Evolutionary conservation across 768 basidiomycete genomes (phyloP).

Genomic region (Obba rivulosa): DNA sequence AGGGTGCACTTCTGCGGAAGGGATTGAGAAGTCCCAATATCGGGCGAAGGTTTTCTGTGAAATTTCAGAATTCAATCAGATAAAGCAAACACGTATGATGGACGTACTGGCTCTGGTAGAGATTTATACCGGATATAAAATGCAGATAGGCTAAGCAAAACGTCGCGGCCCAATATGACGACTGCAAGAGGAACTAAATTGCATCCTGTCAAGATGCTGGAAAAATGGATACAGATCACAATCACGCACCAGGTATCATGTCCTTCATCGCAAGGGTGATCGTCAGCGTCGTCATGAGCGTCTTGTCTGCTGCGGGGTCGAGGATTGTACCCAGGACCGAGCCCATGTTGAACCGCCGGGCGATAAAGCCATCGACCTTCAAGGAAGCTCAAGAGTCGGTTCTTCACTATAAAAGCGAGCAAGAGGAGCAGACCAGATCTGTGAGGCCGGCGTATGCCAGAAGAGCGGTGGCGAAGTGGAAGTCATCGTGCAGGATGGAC

Average conservation of each 20-base stretch:
- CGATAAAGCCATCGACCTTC: slow-evolving; percentile 89
- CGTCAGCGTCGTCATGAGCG: slow-evolving; percentile 90
- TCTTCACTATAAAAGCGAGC: slow-evolving; percentile 5
- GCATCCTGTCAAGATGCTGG: background rate
- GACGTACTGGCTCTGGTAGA: slow-evolving; percentile 76
- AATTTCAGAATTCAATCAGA: background rate
- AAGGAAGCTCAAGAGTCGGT: slow-evolving; percentile 5
- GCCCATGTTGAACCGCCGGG: slow-evolving; percentile 79
- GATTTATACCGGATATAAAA: slow-evolving; percentile 93
- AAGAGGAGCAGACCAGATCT: slow-evolving; percentile 63
- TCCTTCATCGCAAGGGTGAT: slow-evolving; percentile 79
- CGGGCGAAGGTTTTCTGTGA: slow-evolving; percentile 84
- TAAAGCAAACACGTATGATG: background rate
- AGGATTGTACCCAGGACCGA: slow-evolving; percentile 94
- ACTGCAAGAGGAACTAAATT: slow-evolving; percentile 73
- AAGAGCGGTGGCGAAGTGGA: slow-evolving; percentile 72
- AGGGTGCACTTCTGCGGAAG: slow-evolving; percentile 91
- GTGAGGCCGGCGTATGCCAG: slow-evolving; percentile 90
- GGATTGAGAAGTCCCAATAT: slow-evolving; percentile 96
- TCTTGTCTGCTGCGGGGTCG: slow-evolving; percentile 97
- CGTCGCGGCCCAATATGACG: slow-evolving; percentile 86
- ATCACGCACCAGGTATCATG: slow-evolving; percentile 69
- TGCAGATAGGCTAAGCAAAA: slow-evolving; percentile 78
- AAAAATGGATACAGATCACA: background rate
- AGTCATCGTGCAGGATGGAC: slow-evolving; percentile 79